A percentile compares a stretch with the other conserved stretches of the same genome.
Evolutionary conservation across 345 rosid species (phyloP).

Genomic region (Eutrema heterophyllum): DNA sequence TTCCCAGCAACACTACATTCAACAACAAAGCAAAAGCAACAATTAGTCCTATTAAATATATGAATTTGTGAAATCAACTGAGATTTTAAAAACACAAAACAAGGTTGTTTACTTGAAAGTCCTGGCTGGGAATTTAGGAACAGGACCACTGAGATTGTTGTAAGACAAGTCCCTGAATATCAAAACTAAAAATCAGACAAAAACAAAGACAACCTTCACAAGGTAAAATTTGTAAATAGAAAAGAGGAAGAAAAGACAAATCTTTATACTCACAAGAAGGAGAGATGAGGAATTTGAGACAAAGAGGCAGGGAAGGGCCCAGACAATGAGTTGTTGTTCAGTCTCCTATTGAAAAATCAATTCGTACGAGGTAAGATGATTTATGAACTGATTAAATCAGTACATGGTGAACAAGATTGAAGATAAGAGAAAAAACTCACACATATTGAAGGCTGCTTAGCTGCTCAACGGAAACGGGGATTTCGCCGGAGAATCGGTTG

Average conservation of each 20-base stretch:
- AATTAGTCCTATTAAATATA: neutral
- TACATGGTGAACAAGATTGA: neutral
- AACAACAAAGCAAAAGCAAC: conserved; percentile 19
- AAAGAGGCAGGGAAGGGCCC: conserved; percentile 78
- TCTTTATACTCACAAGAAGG: conserved; percentile 77
- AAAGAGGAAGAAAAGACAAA: conserved; percentile 19
- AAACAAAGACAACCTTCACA: neutral
- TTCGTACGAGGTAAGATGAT: conserved; percentile 24
- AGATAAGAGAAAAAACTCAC: conserved; percentile 39
- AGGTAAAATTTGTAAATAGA: neutral
- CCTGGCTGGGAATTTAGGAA: conserved; percentile 79
- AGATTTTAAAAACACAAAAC: neutral
- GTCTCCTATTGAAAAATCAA: conserved; percentile 50
- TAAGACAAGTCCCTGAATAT: conserved; percentile 81
- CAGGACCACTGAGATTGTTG: conserved; percentile 85
- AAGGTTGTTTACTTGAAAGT: conserved; percentile 66
- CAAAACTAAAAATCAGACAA: neutral
- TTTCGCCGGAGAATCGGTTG: conserved; percentile 56
- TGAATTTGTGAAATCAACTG: neutral
- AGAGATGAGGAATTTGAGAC: conserved; percentile 66
- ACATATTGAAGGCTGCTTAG: conserved; percentile 64
- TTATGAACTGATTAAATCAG: conserved; percentile 6
- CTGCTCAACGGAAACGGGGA: conserved; percentile 57
- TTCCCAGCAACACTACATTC: conserved; percentile 71
- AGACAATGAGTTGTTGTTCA: conserved; percentile 88